Conservation (phyloP, 2,329 filamentous ascomycete genomes). For the Monosporascus ibericus region DNA sequence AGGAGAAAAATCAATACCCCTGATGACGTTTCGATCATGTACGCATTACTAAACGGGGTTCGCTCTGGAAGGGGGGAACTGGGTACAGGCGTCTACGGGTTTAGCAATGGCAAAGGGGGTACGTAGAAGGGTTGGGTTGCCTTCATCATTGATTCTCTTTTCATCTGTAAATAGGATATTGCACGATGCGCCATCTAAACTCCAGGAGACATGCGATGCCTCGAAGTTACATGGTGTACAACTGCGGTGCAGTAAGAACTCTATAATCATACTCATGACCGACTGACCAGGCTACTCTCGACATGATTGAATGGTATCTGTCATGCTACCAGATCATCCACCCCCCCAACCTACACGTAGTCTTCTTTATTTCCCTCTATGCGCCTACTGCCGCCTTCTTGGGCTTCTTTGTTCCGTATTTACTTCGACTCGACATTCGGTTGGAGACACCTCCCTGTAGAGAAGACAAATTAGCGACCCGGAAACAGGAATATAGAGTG, state of each 20-base stretch:
- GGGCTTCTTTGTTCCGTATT: constrained; percentile 98
- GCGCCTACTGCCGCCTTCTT: constrained; percentile 64
- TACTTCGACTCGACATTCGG: constrained; percentile 78
- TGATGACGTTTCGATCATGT: constrained; percentile 13
- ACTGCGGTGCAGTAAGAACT: not conserved
- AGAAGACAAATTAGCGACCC: constrained; percentile 19
- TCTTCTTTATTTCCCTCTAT: constrained; percentile 1
- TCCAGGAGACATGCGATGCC: not conserved
- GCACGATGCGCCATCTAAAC: not conserved
- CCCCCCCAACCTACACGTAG: not conserved
- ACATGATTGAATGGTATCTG: too few species aligned
- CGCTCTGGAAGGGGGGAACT: constrained; percentile 11
- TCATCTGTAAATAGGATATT: not conserved
- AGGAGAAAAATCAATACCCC: not conserved
- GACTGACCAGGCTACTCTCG: too few species aligned
- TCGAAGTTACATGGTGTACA: not conserved
- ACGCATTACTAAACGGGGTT: constrained; percentile 9
- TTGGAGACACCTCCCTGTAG: constrained; percentile 81
- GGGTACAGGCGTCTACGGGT: constrained; percentile 21
- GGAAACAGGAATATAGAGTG: too few species aligned
- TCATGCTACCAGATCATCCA: too few species aligned
- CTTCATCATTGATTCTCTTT: not conserved
- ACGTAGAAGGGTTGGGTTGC: not conserved
- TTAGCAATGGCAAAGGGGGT: not conserved
- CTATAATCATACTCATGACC: too few species aligned